Conservation (phyloP, 179 eudicot genomes). For the Dionaea muscipula region DNA sequence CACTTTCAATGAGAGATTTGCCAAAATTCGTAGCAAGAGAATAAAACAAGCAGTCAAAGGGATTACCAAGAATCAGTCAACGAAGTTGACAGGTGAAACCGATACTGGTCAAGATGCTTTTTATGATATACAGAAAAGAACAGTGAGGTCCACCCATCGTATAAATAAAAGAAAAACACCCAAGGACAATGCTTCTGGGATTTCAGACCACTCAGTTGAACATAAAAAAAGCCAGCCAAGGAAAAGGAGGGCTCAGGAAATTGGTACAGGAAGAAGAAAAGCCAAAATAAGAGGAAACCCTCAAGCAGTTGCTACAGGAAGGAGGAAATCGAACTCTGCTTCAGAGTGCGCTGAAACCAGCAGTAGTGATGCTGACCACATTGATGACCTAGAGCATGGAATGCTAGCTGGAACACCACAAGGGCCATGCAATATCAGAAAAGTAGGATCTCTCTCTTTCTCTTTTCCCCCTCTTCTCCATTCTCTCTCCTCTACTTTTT, state of each 20-base stretch:
- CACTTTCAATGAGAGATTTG: slow-evolving; percentile 87
- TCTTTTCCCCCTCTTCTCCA: slow-evolving; percentile 1
- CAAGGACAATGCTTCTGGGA: slow-evolving; percentile 14
- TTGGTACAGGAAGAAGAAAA: slow-evolving; percentile 11
- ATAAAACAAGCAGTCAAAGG: slow-evolving; percentile 73
- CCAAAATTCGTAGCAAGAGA: slow-evolving; percentile 92
- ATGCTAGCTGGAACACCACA: slow-evolving; percentile 20
- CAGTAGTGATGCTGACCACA: slow-evolving; percentile 19
- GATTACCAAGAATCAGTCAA: slow-evolving; percentile 38
- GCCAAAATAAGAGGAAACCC: slow-evolving; percentile 24
- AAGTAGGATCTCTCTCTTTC: slow-evolving; percentile 34
- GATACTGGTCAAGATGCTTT: slow-evolving; percentile 22
- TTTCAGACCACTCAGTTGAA: slow-evolving; percentile 12
- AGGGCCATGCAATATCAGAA: slow-evolving; percentile 28
- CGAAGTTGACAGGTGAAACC: slow-evolving; percentile 20
- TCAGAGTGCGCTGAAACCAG: slow-evolving; percentile 25
- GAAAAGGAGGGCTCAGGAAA: slow-evolving; percentile 18
- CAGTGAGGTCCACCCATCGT: slow-evolving; percentile 13
- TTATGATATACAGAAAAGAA: slow-evolving; percentile 31
- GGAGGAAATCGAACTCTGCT: slow-evolving; percentile 20
- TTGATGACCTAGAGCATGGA: slow-evolving; percentile 26
- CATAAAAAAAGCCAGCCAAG: slow-evolving; percentile 22
- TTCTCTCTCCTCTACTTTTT: not conserved
- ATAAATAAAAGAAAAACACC: slow-evolving; percentile 17
- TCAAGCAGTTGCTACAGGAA: slow-evolving; percentile 29